Conservation (phyloP, 257 asterid species). For the Agastache rugosa region DNA sequence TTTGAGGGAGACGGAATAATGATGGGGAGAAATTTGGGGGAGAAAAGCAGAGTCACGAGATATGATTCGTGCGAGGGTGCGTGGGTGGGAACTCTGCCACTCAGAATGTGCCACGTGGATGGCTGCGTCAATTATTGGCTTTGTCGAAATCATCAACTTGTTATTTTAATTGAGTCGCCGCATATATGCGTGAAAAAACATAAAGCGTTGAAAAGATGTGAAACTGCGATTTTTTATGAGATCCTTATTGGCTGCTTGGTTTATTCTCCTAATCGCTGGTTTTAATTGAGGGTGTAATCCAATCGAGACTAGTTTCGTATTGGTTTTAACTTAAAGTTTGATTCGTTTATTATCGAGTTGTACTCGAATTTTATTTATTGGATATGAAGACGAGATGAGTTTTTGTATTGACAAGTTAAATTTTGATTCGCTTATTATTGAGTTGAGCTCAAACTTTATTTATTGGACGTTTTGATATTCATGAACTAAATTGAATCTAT, state of each 20-base stretch:
- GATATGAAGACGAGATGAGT: too few species aligned
- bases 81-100: constrained; percentile 21
- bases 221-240: constrained; percentile 3
- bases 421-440: too few species aligned
- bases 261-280: not conserved
- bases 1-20: constrained; percentile 28
- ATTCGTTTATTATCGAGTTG: too few species aligned
- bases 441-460: too few species aligned
- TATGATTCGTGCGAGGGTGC: constrained; percentile 33
- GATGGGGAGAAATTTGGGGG: constrained; percentile 32
- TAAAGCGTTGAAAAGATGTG: constrained; percentile 22
- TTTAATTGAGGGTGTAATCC: too few species aligned
- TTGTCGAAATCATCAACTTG: constrained; percentile 16
- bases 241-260: not conserved
- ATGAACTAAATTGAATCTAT: too few species aligned
- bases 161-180: constrained; percentile 29
- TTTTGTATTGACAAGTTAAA: too few species aligned
- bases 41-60: constrained; percentile 20
- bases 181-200: constrained; percentile 37
- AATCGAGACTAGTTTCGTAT: too few species aligned
- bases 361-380: too few species aligned
- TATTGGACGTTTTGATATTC: too few species aligned
- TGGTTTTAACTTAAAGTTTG: too few species aligned
- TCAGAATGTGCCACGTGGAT: constrained; percentile 41
- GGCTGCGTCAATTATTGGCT: constrained; percentile 31